These are phyloP conservation scores for Nemania sp. DNA, from an alignment of 2,329 filamentous ascomycete genomes.

Conservation along the genomic window DNA sequence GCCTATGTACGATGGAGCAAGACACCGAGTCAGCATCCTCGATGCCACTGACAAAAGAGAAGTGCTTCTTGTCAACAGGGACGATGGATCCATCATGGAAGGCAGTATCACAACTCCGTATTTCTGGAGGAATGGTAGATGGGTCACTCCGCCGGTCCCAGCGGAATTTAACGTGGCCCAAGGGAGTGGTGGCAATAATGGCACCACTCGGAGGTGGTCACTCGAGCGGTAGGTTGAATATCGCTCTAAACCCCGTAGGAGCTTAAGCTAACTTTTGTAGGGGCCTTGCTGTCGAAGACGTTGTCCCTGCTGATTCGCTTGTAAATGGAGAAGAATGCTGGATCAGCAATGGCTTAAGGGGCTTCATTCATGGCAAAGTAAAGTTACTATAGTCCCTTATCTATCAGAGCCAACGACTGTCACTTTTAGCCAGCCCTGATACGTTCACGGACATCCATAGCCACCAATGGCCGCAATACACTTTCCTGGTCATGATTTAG, in stretches of 20 bases:
- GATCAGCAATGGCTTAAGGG: conserved; percentile 89
- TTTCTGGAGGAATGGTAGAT: conserved; percentile 77
- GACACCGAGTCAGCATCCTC: conserved; percentile 69
- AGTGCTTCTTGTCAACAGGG: conserved; percentile 77
- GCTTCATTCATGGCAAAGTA: conserved; percentile 70
- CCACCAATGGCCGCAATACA: background rate
- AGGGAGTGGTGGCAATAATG: conserved; percentile 81
- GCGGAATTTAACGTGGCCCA: conserved; percentile 50
- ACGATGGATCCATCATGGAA: conserved; percentile 79
- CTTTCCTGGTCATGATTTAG: too few relatives aligned
- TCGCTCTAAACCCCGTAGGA: background rate
- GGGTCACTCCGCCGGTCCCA: conserved; percentile 83
- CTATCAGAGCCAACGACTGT: background rate
- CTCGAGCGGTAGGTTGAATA: conserved; percentile 66
- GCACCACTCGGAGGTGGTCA: conserved; percentile 87
- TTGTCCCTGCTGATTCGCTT: conserved; percentile 70
- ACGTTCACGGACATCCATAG: background rate
- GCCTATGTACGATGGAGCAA: conserved; percentile 76
- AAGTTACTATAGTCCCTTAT: conserved; percentile 32
- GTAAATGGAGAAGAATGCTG: conserved; percentile 82
- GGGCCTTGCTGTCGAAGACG: conserved; percentile 73
- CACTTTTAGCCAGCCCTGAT: background rate
- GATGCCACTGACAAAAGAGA: conserved; percentile 67
- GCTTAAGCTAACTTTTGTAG: conserved; percentile 50
- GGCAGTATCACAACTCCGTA: conserved; percentile 86